These are phyloP conservation scores for Pseudoscleropodium purum DNA, from an alignment of 225 moss, liverwort and hornwort species.

Conservation along the genomic window DNA sequence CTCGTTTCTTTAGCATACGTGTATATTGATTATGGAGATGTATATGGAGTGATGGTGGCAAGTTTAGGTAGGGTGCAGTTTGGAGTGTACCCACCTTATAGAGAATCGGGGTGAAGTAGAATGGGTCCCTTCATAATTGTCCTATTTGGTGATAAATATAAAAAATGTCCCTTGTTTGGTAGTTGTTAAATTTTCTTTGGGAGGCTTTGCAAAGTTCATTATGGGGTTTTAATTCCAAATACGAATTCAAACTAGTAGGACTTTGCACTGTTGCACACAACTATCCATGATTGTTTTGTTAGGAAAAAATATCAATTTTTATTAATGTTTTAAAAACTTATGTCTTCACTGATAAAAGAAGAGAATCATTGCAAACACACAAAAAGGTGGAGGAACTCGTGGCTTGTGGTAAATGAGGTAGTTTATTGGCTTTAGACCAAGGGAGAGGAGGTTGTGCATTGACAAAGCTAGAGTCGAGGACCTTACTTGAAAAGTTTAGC, in stretches of 20 bases:
- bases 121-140: fast-evolving
- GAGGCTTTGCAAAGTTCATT: not conserved
- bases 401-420: not conserved
- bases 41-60: fast-evolving
- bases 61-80: fast-evolving
- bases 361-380: not conserved
- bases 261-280: not conserved
- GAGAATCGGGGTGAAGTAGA: fast-evolving
- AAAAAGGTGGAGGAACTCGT: fast-evolving
- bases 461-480: not conserved
- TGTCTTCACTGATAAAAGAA: fast-evolving
- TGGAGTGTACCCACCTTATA: fast-evolving
- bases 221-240: not conserved
- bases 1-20: not conserved
- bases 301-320: not conserved
- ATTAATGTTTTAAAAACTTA: not conserved
- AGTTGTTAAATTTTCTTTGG: not conserved
- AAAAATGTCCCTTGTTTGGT: not conserved
- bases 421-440: not conserved
- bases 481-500: not conserved
- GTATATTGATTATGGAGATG: not conserved
- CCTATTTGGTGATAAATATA: fast-evolving
- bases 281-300: not conserved
- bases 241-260: not conserved
- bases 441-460: fast-evolving